Conservation (phyloP, 2,329 filamentous ascomycete species). For the Thelonectria discophora region DNA sequence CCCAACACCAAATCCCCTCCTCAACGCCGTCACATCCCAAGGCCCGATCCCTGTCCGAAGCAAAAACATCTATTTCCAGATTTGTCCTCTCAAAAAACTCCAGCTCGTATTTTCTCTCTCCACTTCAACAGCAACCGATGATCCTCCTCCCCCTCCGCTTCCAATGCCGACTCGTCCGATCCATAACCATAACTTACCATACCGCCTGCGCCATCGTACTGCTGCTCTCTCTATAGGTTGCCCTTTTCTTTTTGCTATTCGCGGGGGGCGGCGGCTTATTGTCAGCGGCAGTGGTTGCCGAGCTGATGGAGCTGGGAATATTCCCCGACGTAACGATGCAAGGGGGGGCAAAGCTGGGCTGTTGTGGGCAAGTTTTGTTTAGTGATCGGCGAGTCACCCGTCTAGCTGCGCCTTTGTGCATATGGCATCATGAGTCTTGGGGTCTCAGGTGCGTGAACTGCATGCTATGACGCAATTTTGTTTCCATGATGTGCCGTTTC, state of each 20-base stretch:
- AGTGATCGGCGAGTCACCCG: constrained; percentile 1
- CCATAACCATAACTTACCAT: too few relatives aligned
- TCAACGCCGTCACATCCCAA: neutral
- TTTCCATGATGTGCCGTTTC: too few relatives aligned
- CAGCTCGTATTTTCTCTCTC: constrained; percentile 9
- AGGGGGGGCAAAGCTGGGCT: too few relatives aligned
- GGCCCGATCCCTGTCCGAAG: neutral
- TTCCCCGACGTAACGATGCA: neutral
- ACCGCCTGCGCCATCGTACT: too few relatives aligned
- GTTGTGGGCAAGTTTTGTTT: neutral
- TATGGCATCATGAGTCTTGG: neutral
- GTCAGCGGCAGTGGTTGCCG: constrained; percentile 1
- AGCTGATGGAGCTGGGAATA: neutral
- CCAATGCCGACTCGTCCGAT: neutral
- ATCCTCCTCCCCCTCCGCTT: neutral
- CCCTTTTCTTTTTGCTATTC: too few relatives aligned
- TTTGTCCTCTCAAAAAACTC: neutral
- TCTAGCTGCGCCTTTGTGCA: neutral
- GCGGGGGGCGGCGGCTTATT: neutral
- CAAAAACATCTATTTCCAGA: constrained; percentile 7
- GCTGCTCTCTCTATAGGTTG: too few relatives aligned
- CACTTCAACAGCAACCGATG: neutral
- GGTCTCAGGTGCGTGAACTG: neutral
- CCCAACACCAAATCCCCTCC: neutral
- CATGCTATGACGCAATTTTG: too few relatives aligned